Evolutionary conservation across 2,329 filamentous ascomycete species (phyloP), one percentile per base, ranked within the genome.

Genomic region (Hymenoscyphus albidus): DNA sequence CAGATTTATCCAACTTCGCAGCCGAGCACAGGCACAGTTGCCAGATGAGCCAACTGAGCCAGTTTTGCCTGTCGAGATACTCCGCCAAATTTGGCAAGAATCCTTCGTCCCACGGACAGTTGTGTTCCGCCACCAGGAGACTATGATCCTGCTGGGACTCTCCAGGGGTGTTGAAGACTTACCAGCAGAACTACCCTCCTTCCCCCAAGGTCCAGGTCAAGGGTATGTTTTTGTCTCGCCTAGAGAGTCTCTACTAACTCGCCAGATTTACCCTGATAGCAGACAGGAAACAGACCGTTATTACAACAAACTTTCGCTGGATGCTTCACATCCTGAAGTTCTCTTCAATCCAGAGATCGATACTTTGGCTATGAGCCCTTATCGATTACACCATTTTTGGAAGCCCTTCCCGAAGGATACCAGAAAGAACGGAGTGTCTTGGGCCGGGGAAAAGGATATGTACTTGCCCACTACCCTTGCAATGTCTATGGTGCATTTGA

Each of bases 311-410:
- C 16, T 51, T 51, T 51, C 44, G 12, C n/a, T 51, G 18, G 5
- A 10, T 22, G n/a, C 44, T 51, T 22, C n/a, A 51, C 6, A n/a
- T 22, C n/a, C 10, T 6, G n/a, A 5, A 1, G 12, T 51, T 51
- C 44, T 51, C 44, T 51, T 51, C 44, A 51, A 51, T 18, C n/a
- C 44, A 12, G 44, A 51, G n/a, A 51, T 51, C n/a, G 44, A 51
- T 16, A 51, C 44, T 22, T 16, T 51, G n/a, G 44, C 44, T 51
- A 9, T 51, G 10, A 22, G 16, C 4, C 2, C 14, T 10, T 12
- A 1, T 51, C 16, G 22, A 22, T 9, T 3, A 27, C 27, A 27
- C 27, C 27, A 27, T 3, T 3, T 27, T 27, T 27, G 27, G 27
- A 3, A 3, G 2, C 27, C 3, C 27, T 27, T 27, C 27, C 27